Base-by-base conservation (phyloP, 148 eudicot genomes). In the Fagopyrum esculentum region DNA sequence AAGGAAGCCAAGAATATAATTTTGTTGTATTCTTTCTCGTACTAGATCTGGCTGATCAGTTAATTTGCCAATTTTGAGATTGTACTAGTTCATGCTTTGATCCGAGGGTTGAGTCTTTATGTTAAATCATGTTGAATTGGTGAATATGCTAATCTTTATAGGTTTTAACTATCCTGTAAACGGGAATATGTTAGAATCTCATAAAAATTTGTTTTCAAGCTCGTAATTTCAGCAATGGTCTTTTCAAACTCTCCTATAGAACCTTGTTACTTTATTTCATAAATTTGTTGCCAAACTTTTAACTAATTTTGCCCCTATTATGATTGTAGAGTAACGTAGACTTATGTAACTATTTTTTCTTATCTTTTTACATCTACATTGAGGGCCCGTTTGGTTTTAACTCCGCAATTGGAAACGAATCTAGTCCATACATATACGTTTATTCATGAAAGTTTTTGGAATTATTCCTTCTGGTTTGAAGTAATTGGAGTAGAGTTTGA, bases 11-110 rank as follows among this genome's bases (percentile, higher is more conserved):
- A 12, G 63, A 57, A 57, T 19, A n/a, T 17, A 1, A 30, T 7
- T 17, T n/a, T 57, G 4, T 3, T 11, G 44, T 13, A 35, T 13
- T 66, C 15, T 13, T 12, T 8, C 9, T 66, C 19, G 40, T 66
- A 3, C 35, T 45, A 66, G 71, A 66, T 66, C 71, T 66, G 45
- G 71, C 17, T 66, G 45, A 66, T 40, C 43, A 61, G 43, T 29
- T 66, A 43, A 46, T 40, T 12, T 49, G 52, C 11, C 52, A 49
- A 49, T 49, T 49, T 6, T 66, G 71, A n/a, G 13, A 22, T 13
- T 66, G 13, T 17, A 9, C 40, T 35, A 35, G 22, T 59, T 30
- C 19, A 66, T 45, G 30, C 46, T 66, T 13, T 43, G 47, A 40
- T 66, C 12, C 17, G 71, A 66, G 5, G 71, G 45, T 61, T 61